Evolutionary conservation across 2,329 filamentous ascomycete genomes (phyloP).

Genomic region (Raffaelea albimanens): DNA sequence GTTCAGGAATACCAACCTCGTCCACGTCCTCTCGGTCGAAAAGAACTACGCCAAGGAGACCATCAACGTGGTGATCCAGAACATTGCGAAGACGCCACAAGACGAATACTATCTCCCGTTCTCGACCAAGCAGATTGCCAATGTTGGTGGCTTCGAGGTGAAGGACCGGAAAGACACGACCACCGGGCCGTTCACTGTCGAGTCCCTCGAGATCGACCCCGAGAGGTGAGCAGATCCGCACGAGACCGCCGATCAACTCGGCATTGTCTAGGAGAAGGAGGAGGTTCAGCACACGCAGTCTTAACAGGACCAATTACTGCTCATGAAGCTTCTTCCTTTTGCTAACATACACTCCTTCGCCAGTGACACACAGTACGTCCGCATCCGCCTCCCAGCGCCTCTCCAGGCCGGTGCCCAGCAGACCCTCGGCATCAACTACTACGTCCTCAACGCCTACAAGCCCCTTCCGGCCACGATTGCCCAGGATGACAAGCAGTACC

Average conservation of each 20-base stretch:
- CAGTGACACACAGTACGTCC: conserved; percentile 73
- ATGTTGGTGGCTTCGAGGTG: conserved; percentile 79
- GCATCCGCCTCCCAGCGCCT: conserved; percentile 66
- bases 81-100: conserved; percentile 68
- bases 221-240: conserved; percentile 47
- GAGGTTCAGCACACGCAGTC: no score
- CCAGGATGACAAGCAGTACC: conserved; percentile 82
- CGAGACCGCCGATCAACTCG: no score
- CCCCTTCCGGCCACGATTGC: conserved; percentile 74
- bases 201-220: conserved; percentile 55
- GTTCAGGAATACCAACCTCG: conserved; percentile 88
- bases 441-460: conserved; percentile 65
- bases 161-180: conserved; percentile 78
- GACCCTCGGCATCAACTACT: conserved; percentile 81
- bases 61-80: conserved; percentile 91
- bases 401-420: conserved; percentile 69
- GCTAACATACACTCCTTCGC: neutral
- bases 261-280: neutral
- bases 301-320: no score
- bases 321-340: neutral
- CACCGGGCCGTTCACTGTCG: conserved; percentile 57
- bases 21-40: conserved; percentile 83
- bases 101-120: conserved; percentile 89
- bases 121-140: conserved; percentile 62
- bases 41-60: conserved; percentile 86